phyloP scores from a whole-genome alignment of 2,329 filamentous ascomycete genomes.

The Aspergillus japonicus region DNA sequence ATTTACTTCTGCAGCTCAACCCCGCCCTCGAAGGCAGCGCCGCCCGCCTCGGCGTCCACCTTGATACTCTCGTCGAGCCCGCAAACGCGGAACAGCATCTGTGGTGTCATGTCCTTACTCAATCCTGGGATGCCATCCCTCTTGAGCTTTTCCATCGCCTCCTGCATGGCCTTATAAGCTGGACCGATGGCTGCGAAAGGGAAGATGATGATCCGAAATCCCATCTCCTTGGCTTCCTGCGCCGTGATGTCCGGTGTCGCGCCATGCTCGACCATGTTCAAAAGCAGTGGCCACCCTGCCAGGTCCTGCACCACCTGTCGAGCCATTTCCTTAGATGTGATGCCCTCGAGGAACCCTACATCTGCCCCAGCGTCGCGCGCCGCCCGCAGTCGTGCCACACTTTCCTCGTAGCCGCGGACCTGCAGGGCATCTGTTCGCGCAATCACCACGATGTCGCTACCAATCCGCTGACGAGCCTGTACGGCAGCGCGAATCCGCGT shows the following conservation, averaged over 20 bases:
- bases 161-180: constrained; percentile 37
- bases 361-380: constrained; percentile 44
- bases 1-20: constrained; percentile 26
- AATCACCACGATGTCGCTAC: constrained; percentile 46
- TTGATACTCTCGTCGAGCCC: constrained; percentile 43
- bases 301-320: constrained; percentile 36
- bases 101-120: constrained; percentile 33
- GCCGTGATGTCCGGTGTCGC: constrained; percentile 41
- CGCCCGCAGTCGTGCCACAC: constrained; percentile 38
- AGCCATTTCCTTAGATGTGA: constrained; percentile 40
- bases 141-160: constrained; percentile 39
- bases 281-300: constrained; percentile 39
- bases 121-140: constrained; percentile 34
- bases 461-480: constrained; percentile 32
- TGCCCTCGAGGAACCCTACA: constrained; percentile 44
- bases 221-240: constrained; percentile 40
- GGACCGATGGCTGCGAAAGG: constrained; percentile 42
- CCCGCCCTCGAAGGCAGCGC: constrained; percentile 32
- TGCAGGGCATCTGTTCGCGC: constrained; percentile 44
- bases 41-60: constrained; percentile 42
- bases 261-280: constrained; percentile 49
- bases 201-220: constrained; percentile 46
- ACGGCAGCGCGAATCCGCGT: constrained; percentile 41
- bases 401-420: constrained; percentile 41
- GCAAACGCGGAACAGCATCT: constrained; percentile 45